Percentiles rank a stretch among this genome's conserved stretches.
Evolutionary conservation across 1,284 basidiomycete genomes (phyloP).

Genomic region (Porphyrellus sp.): DNA sequence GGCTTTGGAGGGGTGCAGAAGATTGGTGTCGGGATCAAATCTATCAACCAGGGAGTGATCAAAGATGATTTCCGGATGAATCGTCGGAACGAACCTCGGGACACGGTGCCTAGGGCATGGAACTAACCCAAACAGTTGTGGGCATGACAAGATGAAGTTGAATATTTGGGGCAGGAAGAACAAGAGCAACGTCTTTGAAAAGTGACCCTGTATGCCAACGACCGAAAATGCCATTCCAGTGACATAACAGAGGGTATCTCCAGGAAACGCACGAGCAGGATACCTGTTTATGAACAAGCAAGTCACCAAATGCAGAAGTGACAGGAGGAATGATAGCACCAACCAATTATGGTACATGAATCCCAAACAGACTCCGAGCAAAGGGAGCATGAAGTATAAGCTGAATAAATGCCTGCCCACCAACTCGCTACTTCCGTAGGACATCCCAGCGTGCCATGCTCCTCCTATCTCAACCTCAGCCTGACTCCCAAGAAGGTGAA

Average conservation of each 20-base stretch:
- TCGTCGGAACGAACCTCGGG: constrained; percentile 56
- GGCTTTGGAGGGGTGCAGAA: constrained; percentile 72
- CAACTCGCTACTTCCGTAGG: constrained; percentile 82
- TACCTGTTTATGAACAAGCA: constrained; percentile 59
- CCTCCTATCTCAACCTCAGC: constrained; percentile 70
- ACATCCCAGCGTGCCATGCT: constrained; percentile 77
- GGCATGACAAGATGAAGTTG: constrained; percentile 94
- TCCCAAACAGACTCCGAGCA: constrained; percentile 86
- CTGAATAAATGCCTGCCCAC: constrained; percentile 93
- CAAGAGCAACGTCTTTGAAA: constrained; percentile 92
- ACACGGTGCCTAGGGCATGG: constrained; percentile 93
- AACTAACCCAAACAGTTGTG: constrained; percentile 92
- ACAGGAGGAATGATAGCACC: constrained; percentile 28
- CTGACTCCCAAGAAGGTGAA: constrained; percentile 64
- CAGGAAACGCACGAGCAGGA: constrained; percentile 91
- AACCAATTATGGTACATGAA: constrained; percentile 95
- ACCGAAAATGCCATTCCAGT: constrained; percentile 97
- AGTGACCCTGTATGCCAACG: constrained; percentile 94
- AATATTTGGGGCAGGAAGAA: constrained; percentile 99
- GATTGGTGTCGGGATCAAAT: constrained; percentile 68
- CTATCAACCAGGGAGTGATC: constrained; percentile 39
- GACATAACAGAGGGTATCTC: constrained; percentile 97
- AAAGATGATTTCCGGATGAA: not conserved
- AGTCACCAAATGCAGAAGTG: not conserved
- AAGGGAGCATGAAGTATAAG: constrained; percentile 93